A percentile compares a stretch with the other conserved stretches of the same genome.
Evolutionary conservation across 2,329 filamentous ascomycete species (phyloP).

Genomic region (Ophiostoma triangulosporum): DNA sequence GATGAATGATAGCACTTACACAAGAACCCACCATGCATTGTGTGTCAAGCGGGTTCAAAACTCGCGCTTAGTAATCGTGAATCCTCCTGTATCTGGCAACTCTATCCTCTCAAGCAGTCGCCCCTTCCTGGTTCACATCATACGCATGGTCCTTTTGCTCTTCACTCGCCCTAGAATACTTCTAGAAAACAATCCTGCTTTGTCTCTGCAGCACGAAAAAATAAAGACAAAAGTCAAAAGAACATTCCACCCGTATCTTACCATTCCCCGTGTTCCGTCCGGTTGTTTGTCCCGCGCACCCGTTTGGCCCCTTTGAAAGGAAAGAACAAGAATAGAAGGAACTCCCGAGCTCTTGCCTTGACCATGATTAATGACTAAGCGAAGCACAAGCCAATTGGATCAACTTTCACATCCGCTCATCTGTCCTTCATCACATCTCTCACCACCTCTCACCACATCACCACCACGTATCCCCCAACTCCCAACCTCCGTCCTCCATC

Average conservation of each 20-base stretch:
- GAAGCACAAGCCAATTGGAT: neutral
- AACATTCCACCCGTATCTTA: neutral
- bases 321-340: neutral
- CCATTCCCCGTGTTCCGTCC: neutral
- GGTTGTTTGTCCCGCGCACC: neutral
- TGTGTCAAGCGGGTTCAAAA: no score
- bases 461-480: neutral
- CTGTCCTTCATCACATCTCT: neutral
- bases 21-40: no score
- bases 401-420: no score
- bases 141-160: neutral
- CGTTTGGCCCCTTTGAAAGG: no score
- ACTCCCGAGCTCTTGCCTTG: neutral
- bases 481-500: neutral
- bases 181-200: no score
- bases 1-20: neutral
- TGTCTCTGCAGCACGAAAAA: no score
- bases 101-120: neutral
- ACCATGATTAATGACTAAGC: neutral
- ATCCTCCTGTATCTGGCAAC: neutral
- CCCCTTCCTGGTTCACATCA: no score
- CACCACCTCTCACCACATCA: neutral
- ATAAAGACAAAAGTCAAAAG: neutral
- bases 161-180: neutral
- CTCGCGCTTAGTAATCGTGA: no score